Evolutionary conservation across 805 yeast genomes (phyloP).

Genomic region (Metschnikowia orientalis): DNA sequence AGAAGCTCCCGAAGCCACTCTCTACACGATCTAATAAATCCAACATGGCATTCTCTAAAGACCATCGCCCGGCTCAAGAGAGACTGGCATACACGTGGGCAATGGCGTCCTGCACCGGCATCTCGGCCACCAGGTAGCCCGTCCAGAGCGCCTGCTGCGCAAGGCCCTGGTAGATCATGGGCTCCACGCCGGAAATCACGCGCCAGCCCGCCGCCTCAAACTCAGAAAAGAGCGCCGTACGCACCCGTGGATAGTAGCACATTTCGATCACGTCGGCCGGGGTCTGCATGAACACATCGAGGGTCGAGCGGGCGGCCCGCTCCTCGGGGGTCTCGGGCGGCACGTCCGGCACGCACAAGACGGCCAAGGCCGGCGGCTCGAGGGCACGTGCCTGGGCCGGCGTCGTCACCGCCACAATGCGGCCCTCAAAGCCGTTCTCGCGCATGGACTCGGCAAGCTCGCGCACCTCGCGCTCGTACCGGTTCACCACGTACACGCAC

Average conservation of each 20-base stretch:
- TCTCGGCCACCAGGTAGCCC: slow-evolving; percentile 22
- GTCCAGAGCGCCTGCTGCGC: slow-evolving; percentile 32
- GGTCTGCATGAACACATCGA: slow-evolving; percentile 24
- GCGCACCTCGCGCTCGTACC: slow-evolving; percentile 25
- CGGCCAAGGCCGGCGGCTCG: slow-evolving; percentile 22
- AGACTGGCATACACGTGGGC: slow-evolving; percentile 16
- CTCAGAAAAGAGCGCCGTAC: slow-evolving; percentile 22
- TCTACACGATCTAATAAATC: too few species aligned
- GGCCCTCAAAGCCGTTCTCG: slow-evolving; percentile 21
- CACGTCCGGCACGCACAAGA: slow-evolving; percentile 29
- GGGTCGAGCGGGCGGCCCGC: slow-evolving; percentile 21
- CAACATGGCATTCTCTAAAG: too few species aligned
- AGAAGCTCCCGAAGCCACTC: too few species aligned
- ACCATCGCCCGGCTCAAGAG: too few species aligned
- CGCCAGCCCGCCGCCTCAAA: slow-evolving; percentile 24
- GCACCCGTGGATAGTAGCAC: slow-evolving; percentile 32
- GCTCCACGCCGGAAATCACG: slow-evolving; percentile 29
- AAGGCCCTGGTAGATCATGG: slow-evolving; percentile 30
- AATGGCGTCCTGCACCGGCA: slow-evolving; percentile 23
- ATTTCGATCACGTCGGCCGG: slow-evolving; percentile 29
- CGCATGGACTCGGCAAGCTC: slow-evolving; percentile 19
- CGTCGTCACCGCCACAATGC: slow-evolving; percentile 23
- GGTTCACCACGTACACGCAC: slow-evolving; percentile 26
- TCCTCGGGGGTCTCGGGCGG: slow-evolving; percentile 23
- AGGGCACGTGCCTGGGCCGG: slow-evolving; percentile 21